Percentiles rank a stretch among this genome's conserved stretches.
Conservation (phyloP, 2,329 filamentous ascomycete species). For the Phyllosticta capitalensis region DNA sequence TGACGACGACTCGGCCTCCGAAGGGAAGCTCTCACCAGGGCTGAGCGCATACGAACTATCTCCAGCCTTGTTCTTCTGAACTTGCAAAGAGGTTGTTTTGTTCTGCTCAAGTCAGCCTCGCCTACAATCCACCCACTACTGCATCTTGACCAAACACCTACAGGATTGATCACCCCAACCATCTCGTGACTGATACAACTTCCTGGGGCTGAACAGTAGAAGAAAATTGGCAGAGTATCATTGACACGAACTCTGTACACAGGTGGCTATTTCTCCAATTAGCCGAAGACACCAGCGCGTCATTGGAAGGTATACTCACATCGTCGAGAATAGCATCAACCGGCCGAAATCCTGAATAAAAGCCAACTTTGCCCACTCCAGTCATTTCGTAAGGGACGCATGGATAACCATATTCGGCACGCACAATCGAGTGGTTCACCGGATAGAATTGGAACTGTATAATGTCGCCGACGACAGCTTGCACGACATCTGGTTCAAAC, state of each 20-base stretch:
- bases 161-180: constrained; percentile 67
- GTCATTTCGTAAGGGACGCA: constrained; percentile 30
- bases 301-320: background rate
- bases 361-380: constrained; percentile 21
- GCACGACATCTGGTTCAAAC: constrained; percentile 8
- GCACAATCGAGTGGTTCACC: constrained; percentile 34
- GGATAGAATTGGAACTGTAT: constrained; percentile 31
- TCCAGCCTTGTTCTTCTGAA: constrained; percentile 12
- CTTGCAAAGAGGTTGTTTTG: constrained; percentile 1
- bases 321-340: constrained; percentile 9
- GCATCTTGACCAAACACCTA: constrained; percentile 22
- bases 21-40: constrained; percentile 32
- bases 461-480: constrained; percentile 23
- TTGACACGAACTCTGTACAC: constrained; percentile 26
- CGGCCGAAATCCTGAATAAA: constrained; percentile 22
- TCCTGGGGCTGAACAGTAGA: constrained; percentile 44
- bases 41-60: constrained; percentile 21
- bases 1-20: constrained; percentile 18
- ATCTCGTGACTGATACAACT: constrained; percentile 59
- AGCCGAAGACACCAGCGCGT: background rate
- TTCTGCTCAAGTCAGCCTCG: constrained; percentile 1
- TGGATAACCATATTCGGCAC: constrained; percentile 30
- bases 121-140: background rate
- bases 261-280: background rate
- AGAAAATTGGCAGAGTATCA: constrained; percentile 27